Conservation (phyloP, 2,329 filamentous ascomycete species). For the Calonectria honghensis region DNA sequence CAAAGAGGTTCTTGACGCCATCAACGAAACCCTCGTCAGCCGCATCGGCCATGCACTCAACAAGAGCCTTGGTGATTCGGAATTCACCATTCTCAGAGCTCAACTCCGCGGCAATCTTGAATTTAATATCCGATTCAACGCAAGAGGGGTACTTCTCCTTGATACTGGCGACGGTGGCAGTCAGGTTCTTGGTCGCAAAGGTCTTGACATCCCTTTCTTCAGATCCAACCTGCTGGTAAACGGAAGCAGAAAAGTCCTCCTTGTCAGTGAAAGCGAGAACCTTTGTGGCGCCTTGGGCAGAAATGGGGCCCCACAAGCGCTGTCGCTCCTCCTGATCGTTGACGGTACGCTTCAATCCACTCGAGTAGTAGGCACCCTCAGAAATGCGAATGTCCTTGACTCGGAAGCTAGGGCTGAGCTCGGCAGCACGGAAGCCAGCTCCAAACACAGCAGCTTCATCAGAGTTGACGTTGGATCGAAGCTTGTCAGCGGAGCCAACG, state of each 20-base stretch:
- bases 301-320: constrained; percentile 87
- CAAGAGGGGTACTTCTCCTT: constrained; percentile 85
- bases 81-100: constrained; percentile 85
- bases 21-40: constrained; percentile 90
- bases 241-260: constrained; percentile 86
- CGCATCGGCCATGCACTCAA: constrained; percentile 89
- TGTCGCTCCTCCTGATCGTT: constrained; percentile 84
- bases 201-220: constrained; percentile 77
- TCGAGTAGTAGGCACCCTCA: constrained; percentile 85
- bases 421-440: constrained; percentile 93
- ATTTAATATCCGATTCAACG: constrained; percentile 83
- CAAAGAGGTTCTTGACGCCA: constrained; percentile 96
- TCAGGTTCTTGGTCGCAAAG: constrained; percentile 89
- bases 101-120: constrained; percentile 86
- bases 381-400: constrained; percentile 95
- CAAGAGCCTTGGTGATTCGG: constrained; percentile 82
- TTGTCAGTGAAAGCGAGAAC: constrained; percentile 89
- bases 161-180: constrained; percentile 85
- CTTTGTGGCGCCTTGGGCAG: constrained; percentile 85
- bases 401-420: constrained; percentile 94
- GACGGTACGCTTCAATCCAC: constrained; percentile 83
- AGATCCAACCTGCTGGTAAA: constrained; percentile 82
- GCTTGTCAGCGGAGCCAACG: constrained; percentile 83
- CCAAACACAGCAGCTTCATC: constrained; percentile 98
- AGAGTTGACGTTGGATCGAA: constrained; percentile 95